Conservation (phyloP, 108 stramenopile species). For the Fragilaria crotonensis region DNA sequence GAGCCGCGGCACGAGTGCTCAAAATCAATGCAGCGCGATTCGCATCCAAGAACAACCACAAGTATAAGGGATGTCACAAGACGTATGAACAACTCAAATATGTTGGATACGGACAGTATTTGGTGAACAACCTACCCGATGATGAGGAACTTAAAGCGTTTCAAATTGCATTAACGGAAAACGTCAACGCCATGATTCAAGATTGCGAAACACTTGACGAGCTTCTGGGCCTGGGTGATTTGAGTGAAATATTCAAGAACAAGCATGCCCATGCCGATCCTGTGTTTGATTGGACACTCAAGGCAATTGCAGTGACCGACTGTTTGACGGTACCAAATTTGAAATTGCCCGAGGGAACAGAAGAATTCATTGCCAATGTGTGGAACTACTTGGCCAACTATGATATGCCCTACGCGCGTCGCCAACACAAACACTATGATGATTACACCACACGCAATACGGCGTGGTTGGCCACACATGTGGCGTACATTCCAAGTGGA, state of each 20-base stretch:
- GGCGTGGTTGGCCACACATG: slow-evolving; percentile 6
- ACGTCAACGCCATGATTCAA: neutral
- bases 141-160: slow-evolving; percentile 6
- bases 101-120: slow-evolving; percentile 1
- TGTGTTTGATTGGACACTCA: neutral
- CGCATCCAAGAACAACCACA: neutral
- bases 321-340: slow-evolving; percentile 7
- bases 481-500: slow-evolving; percentile 8
- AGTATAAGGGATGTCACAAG: neutral
- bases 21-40: neutral
- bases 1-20: neutral
- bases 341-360: slow-evolving; percentile 8
- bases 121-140: neutral
- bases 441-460: neutral
- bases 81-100: slow-evolving; percentile 1
- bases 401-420: neutral
- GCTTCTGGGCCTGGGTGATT: neutral
- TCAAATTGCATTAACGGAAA: neutral
- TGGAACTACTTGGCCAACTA: slow-evolving; percentile 4
- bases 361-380: slow-evolving; percentile 4
- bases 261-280: neutral
- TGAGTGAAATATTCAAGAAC: neutral
- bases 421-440: neutral
- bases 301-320: slow-evolving; percentile 5
- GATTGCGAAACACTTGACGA: neutral